These are phyloP conservation scores for Hyphochytrium catenoides DNA, from an alignment of 352 stramenopile genomes.

Conservation along the genomic window DNA sequence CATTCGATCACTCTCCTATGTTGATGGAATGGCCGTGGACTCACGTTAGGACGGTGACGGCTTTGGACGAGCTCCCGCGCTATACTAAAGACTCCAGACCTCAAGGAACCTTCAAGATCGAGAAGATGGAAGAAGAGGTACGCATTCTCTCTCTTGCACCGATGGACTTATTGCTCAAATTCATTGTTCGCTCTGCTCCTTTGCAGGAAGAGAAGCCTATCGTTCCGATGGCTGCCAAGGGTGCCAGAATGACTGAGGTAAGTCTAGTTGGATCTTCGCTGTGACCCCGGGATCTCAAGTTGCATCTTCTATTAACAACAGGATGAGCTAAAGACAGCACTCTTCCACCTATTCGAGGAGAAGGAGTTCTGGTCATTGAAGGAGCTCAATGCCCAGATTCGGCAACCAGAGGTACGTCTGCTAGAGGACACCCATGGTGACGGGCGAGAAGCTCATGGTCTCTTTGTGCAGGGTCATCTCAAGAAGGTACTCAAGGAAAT, in stretches of 20 bases:
- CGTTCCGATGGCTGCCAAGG: conserved; percentile 29
- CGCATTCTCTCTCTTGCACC: neutral
- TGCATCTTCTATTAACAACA: conserved; percentile 8
- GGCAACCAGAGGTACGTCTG: conserved; percentile 42
- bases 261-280: conserved; percentile 27
- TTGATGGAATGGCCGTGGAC: no score
- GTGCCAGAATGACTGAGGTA: conserved; percentile 69
- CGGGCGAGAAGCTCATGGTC: no score
- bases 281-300: neutral
- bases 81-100: conserved; percentile 7
- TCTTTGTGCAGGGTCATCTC: conserved; percentile 29
- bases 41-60: conserved; percentile 6
- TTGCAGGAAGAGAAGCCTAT: conserved; percentile 20
- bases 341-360: conserved; percentile 63
- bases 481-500: conserved; percentile 68
- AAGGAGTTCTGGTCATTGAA: conserved; percentile 61
- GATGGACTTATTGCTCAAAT: neutral
- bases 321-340: conserved; percentile 60
- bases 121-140: conserved; percentile 12
- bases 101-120: conserved; percentile 5
- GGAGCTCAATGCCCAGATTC: conserved; percentile 61
- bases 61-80: conserved; percentile 5
- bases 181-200: neutral
- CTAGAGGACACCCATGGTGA: no score
- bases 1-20: no score